These are phyloP conservation scores for Halteria grandinella DNA, from an alignment of 73 alveolate species.

Conservation along the genomic window DNA sequence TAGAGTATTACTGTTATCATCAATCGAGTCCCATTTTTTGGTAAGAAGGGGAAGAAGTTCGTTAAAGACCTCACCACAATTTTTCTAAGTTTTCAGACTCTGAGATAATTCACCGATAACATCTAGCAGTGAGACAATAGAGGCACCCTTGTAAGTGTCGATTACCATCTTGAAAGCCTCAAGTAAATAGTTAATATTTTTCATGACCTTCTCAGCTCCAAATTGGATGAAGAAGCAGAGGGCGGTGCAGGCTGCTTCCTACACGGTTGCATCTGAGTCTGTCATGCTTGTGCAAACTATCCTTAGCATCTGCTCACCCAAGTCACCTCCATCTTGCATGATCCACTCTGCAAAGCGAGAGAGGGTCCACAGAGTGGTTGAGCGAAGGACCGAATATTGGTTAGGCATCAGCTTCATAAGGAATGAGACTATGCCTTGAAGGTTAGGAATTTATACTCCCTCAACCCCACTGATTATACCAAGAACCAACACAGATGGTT, in stretches of 20 bases:
- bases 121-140: constrained; percentile 49
- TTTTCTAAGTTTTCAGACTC: constrained; percentile 8
- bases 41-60: constrained; percentile 39
- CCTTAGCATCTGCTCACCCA: constrained; percentile 7
- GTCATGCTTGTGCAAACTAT: constrained; percentile 34
- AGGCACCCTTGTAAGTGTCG: constrained; percentile 55
- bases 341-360: constrained; percentile 64
- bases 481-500: constrained; percentile 58
- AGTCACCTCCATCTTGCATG: constrained; percentile 1
- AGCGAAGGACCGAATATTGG: not conserved
- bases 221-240: too few species aligned
- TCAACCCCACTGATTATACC: constrained; percentile 67
- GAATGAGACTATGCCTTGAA: constrained; percentile 46
- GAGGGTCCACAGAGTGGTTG: constrained; percentile 71
- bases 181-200: too few species aligned
- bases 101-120: constrained; percentile 53
- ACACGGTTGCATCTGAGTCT: constrained; percentile 35
- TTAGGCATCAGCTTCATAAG: constrained; percentile 16
- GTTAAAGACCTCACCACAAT: constrained; percentile 6
- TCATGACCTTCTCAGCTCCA: too few species aligned
- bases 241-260: constrained; percentile 54
- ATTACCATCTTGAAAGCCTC: constrained; percentile 54
- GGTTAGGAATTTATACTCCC: constrained; percentile 11
- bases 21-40: constrained; percentile 45
- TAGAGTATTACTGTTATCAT: constrained; percentile 48